A percentile compares a stretch with the other conserved stretches of the same genome.
Conservation (phyloP, 2,329 filamentous ascomycete genomes). For the Fusarium dimerum region DNA sequence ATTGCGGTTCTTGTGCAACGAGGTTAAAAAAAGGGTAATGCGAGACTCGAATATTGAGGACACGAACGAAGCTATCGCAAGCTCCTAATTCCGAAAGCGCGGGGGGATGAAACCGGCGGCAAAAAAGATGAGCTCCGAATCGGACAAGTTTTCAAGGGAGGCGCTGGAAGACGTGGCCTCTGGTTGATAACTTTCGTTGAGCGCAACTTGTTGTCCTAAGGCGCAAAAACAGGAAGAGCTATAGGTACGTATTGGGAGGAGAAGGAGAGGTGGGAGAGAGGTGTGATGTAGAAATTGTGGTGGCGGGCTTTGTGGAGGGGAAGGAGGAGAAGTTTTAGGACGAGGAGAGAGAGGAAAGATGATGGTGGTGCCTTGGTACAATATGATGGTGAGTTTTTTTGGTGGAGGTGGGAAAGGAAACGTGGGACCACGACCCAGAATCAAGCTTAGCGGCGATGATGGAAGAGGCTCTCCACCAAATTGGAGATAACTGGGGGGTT, state of each 20-base stretch:
- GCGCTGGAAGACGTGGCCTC: conserved; percentile 17
- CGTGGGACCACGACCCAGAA: conserved; percentile 19
- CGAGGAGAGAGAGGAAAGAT: conserved; percentile 1
- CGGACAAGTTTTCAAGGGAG: not conserved
- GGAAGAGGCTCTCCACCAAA: conserved; percentile 21
- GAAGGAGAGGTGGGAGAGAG: conserved; percentile 6
- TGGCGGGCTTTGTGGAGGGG: conserved; percentile 14
- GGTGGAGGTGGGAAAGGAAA: conserved; percentile 23
- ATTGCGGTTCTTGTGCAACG: conserved; percentile 21
- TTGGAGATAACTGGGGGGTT: not conserved
- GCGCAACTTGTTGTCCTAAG: conserved; percentile 9
- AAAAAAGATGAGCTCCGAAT: conserved; percentile 1
- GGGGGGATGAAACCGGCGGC: conserved; percentile 6
- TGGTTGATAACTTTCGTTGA: not conserved
- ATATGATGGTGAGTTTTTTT: conserved; percentile 24
- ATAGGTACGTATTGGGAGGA: conserved; percentile 15
- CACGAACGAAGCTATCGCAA: not conserved
- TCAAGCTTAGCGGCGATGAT: conserved; percentile 26
- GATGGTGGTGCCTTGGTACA: conserved; percentile 26
- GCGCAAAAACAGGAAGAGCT: conserved; percentile 4
- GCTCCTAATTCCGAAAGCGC: not conserved
- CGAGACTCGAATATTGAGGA: conserved; percentile 20
- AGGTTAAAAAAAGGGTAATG: conserved; percentile 9
- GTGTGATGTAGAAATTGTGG: conserved; percentile 25
- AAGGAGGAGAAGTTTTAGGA: not conserved